Evolutionary conservation across 257 asterid genomes (phyloP), one percentile per base, ranked within the genome.

Genomic region (Cinchona pubescens): DNA sequence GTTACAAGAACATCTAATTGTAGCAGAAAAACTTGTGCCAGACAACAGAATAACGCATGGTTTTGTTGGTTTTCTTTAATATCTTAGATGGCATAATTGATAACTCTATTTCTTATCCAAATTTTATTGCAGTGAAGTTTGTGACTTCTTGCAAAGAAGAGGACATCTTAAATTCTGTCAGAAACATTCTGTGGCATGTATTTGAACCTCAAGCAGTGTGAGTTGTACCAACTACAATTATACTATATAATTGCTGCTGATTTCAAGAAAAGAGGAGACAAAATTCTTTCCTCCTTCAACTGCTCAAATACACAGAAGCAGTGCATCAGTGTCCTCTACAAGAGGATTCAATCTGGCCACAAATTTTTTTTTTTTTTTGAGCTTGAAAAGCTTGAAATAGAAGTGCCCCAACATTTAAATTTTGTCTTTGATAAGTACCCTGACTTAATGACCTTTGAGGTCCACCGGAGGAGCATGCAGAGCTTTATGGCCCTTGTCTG

Each of bases 71-170:
- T 13, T 64, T 64, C 46, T 60, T 25, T n/a, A 2, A 10, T 48
- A 15, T 74, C 58, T 19, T 45, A 15, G 6, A 27, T 7, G 56
- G 37, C 25, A 74, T 30, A 29, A 45, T 46, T 15, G 10, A 37
- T 7, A 18, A 1, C 42, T 5, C 45, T 9, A 23, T 37, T 49
- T 15, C 59, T 64, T 23, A 23, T n/a, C 29, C 30, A 2, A 56
- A 19, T 56, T 56, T n/a, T 3, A 11, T 25, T 74, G 74, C 82
- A 82, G 85, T 82, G 79, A 76, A 61, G 56, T 82, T 82, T 74
- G 85, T 74, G 32, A 75, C 70, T 2, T 78, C 75, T 35, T 82
- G 71, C 75, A 58, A 78, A 14, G 85, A 82, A 69, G 79, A 79
- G 56, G 76, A 79, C n/a, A 75, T 79, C 68, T 38, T 75, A 51